phyloP scores from a whole-genome alignment of 2,329 filamentous ascomycete species.

The Aspergillus brasiliensis region DNA sequence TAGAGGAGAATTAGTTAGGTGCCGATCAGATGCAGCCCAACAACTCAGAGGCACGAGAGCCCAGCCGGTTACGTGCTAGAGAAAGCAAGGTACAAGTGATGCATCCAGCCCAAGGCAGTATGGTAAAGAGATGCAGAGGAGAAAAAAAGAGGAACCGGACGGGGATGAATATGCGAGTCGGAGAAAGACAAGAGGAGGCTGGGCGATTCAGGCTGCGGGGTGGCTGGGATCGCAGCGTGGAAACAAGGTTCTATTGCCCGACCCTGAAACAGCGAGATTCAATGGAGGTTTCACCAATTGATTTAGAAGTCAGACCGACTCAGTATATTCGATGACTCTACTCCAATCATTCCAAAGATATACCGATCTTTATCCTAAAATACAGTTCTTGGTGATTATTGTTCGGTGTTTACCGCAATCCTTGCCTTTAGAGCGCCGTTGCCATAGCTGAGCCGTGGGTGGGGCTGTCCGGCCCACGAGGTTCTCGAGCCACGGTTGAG shows the following conservation, averaged over 20 bases:
- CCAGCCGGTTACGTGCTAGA: conserved; percentile 11
- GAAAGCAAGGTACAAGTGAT: conserved; percentile 6
- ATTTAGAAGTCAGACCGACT: not conserved
- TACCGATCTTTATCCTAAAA: not conserved
- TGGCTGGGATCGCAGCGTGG: conserved; percentile 30
- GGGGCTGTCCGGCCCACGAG: conserved; percentile 10
- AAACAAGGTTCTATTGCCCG: too few species aligned
- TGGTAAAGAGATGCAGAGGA: not conserved
- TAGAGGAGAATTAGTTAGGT: conserved; percentile 3
- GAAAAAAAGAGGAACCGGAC: conserved; percentile 1
- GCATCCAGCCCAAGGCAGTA: conserved; percentile 4
- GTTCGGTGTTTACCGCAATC: conserved; percentile 8
- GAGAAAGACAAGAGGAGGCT: conserved; percentile 30
- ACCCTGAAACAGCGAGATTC: too few species aligned
- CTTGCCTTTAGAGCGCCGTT: not conserved
- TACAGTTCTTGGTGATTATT: not conserved
- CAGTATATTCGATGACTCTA: not conserved
- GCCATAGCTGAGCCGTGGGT: conserved; percentile 7
- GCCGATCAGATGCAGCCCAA: conserved; percentile 18
- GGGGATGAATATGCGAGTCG: conserved; percentile 12
- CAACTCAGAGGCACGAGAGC: conserved; percentile 15
- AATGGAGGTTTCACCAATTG: not conserved
- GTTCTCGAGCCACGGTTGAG: conserved; percentile 14
- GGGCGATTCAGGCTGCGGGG: conserved; percentile 33
- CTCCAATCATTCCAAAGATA: not conserved